Base-by-base conservation (phyloP, 225 moss, liverwort and hornwort genomes). In the Antitrichia curtipendula region DNA sequence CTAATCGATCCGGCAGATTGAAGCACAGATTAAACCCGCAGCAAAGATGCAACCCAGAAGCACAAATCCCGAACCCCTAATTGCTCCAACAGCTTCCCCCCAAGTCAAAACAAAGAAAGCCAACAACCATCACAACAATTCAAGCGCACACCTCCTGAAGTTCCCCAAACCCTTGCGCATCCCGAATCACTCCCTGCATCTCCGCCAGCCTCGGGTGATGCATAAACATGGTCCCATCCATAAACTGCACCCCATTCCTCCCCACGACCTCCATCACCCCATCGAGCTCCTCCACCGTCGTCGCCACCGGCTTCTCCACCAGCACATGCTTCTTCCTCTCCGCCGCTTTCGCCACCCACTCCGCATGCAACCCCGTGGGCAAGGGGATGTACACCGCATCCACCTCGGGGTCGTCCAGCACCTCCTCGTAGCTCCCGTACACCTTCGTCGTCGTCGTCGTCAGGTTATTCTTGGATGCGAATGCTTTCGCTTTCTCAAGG, bases 181-280 rank as follows among this genome's bases (percentile, higher is more conserved):
- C 77, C 27, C 87, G 90, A 7, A 95, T 52, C n/a, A 80, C 83
- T 16, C 60, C 56, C 11, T 76, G 90, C 91, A 95, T 91, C 63
- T 92, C 64, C 13, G 74, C 89, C 12, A 49, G 53, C 49, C 94
- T 85, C 45, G 94, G 94, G 85, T 95, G 94, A 62, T 95, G 94
- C 93, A 89, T 71, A 15, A 90, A 95, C 94, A 95, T 95, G 12
- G 94, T 95, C 53, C 92, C 93, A 49, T 95, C 94, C 93, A 94
- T 94, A 43, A 92, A 91, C 62, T 95, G 93, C 86, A 95, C 47
- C 27, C 65, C 38, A 50, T 89, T 84, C 32, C 45, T 31, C 12
- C 92, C 86, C 16, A 93, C 32, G 5, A 81, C 87, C 23, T 64
- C 73, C 9, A 93, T 78, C 53, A 93, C 28, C 27, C 41, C 45